These are phyloP conservation scores for Cyberlindnera misumaiensis DNA, from an alignment of 805 yeast genomes.

Conservation along the genomic window DNA sequence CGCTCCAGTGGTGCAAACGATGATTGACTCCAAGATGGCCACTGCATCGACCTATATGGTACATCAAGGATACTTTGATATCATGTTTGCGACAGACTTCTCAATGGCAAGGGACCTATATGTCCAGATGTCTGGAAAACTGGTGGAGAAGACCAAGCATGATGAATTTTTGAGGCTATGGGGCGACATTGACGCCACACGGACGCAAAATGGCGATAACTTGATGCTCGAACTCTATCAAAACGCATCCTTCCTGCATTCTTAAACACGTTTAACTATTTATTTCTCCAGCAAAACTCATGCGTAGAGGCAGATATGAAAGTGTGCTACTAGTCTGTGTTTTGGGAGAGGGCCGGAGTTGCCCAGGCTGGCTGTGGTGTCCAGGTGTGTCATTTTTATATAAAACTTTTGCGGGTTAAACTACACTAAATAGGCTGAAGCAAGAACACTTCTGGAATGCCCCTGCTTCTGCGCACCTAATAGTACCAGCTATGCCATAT, in stretches of 20 bases:
- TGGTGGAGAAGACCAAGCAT: slow-evolving; percentile 50
- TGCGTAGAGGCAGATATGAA: too few species aligned
- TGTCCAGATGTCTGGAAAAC: slow-evolving; percentile 53
- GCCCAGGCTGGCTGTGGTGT: too few species aligned
- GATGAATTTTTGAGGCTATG: slow-evolving; percentile 58
- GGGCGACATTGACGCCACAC: slow-evolving; percentile 64
- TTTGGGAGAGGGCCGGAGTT: too few species aligned
- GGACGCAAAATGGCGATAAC: slow-evolving; percentile 72
- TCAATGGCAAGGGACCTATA: slow-evolving; percentile 54
- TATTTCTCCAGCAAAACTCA: too few species aligned
- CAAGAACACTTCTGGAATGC: too few species aligned
- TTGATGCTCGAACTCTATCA: slow-evolving; percentile 75
- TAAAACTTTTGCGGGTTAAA: too few species aligned
- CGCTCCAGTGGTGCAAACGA: slow-evolving; percentile 77
- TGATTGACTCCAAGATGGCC: slow-evolving; percentile 58
- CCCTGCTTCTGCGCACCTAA: too few species aligned
- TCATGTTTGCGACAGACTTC: slow-evolving; percentile 82
- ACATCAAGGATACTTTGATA: slow-evolving; percentile 81
- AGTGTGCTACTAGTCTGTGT: too few species aligned
- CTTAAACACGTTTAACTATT: slow-evolving; percentile 1
- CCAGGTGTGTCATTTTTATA: too few species aligned
- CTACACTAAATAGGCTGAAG: too few species aligned
- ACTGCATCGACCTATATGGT: slow-evolving; percentile 71
- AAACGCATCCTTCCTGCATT: slow-evolving; percentile 40
- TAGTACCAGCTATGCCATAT: too few species aligned